Evolutionary conservation across 345 rosid species (phyloP).

Genomic region (Cardamine chenopodiifolia): DNA sequence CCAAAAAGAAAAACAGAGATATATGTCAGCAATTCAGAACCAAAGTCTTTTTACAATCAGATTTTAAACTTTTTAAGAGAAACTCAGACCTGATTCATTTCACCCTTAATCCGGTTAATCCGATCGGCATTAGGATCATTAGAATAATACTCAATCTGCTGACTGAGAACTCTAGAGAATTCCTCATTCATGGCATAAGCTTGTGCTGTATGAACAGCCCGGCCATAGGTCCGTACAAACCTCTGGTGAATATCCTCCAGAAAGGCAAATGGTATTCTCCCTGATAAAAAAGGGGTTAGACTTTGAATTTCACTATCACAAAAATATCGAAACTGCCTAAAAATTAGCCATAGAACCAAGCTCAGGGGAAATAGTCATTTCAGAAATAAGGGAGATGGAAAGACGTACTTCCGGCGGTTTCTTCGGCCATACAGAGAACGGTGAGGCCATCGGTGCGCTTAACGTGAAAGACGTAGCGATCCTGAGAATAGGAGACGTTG

Average conservation of each 20-base stretch:
- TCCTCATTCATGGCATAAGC: slow-evolving; percentile 98
- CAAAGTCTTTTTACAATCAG: slow-evolving; percentile 44
- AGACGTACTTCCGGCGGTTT: slow-evolving; percentile 77
- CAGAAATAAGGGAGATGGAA: not conserved
- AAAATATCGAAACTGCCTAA: slow-evolving; percentile 14
- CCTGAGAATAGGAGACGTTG: slow-evolving; percentile 91
- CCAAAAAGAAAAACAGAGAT: not conserved
- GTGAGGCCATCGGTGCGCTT: slow-evolving; percentile 98
- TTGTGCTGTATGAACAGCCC: slow-evolving; percentile 81
- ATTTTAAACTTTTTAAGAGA: not conserved
- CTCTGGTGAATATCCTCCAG: slow-evolving; percentile 95
- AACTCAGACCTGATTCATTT: slow-evolving; percentile 76
- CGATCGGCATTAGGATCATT: slow-evolving; percentile 89
- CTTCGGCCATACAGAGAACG: slow-evolving; percentile 97
- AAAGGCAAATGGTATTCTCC: slow-evolving; percentile 95
- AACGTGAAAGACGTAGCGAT: slow-evolving; percentile 87
- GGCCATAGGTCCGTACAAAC: slow-evolving; percentile 86
- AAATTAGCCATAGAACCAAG: not conserved
- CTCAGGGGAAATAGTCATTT: not conserved
- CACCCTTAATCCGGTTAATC: slow-evolving; percentile 81
- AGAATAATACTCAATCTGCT: slow-evolving; percentile 97
- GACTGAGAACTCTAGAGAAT: slow-evolving; percentile 92
- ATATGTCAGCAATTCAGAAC: not conserved
- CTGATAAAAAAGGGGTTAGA: slow-evolving; percentile 39
- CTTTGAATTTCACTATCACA: not conserved